Conservation (phyloP, 2,329 filamentous ascomycete species). For the Botryosphaeria dothidea region DNA sequence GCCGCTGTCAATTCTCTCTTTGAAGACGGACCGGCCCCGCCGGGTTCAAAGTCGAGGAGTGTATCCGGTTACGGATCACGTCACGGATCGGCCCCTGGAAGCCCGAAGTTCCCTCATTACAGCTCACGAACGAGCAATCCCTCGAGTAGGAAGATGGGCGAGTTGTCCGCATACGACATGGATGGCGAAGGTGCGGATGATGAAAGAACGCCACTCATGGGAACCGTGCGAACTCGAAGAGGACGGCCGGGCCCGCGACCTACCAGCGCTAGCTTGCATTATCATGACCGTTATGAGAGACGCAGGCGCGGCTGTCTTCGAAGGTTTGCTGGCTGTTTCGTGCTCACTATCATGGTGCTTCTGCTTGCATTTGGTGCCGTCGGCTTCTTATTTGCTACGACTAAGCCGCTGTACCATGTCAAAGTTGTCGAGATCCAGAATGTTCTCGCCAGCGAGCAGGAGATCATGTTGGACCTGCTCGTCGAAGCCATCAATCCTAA, state of each 20-base stretch:
- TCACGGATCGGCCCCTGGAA: conserved; percentile 54
- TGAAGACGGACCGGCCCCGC: conserved; percentile 63
- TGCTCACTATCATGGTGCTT: conserved; percentile 79
- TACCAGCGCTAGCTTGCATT: conserved; percentile 60
- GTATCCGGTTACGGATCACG: conserved; percentile 63
- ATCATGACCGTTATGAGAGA: conserved; percentile 72
- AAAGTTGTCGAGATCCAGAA: conserved; percentile 80
- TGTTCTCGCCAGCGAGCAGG: conserved; percentile 89
- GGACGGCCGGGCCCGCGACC: conserved; percentile 52
- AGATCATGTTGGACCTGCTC: conserved; percentile 89
- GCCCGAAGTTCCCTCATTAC: conserved; percentile 59
- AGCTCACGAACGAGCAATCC: conserved; percentile 43
- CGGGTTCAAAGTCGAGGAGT: conserved; percentile 64
- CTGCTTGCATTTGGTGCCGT: conserved; percentile 82
- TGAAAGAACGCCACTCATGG: conserved; percentile 81
- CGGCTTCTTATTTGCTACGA: conserved; percentile 87
- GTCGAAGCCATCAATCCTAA: conserved; percentile 92
- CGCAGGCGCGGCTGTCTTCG: conserved; percentile 58
- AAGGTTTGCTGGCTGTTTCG: conserved; percentile 82
- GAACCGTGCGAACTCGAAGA: conserved; percentile 62
- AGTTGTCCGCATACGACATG: conserved; percentile 72
- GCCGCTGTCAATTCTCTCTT: conserved; percentile 21
- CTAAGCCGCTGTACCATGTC: conserved; percentile 80
- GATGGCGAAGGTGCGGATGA: conserved; percentile 83
- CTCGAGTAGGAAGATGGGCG: conserved; percentile 57